These are phyloP conservation scores for Alnus glutinosa DNA, from an alignment of 306 rosid species.

Conservation along the genomic window DNA sequence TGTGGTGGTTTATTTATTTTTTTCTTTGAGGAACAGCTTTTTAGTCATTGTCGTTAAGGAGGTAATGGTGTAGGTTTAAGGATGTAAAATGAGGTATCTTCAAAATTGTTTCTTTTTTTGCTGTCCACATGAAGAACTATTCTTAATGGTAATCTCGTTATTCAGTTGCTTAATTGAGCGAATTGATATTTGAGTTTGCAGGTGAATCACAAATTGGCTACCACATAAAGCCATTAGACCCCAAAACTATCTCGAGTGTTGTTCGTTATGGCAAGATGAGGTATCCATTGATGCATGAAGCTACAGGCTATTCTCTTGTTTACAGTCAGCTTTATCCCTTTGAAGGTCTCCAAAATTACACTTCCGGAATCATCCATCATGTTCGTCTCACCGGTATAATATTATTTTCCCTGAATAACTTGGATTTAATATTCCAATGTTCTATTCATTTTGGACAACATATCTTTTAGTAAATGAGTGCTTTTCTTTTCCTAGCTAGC, in stretches of 20 bases:
- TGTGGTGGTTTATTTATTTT: neutral
- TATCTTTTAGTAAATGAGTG: neutral
- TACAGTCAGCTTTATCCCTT: constrained; percentile 80
- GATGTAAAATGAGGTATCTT: neutral
- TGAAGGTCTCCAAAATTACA: constrained; percentile 78
- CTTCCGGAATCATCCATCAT: constrained; percentile 90
- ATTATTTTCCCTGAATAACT: neutral
- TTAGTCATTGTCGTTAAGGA: neutral
- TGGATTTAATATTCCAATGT: neutral
- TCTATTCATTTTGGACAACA: constrained; percentile 12
- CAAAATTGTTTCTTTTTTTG: neutral
- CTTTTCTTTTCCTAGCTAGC: neutral
- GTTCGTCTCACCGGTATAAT: constrained; percentile 68
- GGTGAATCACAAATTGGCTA: constrained; percentile 82
- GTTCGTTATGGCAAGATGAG: constrained; percentile 55
- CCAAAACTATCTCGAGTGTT: constrained; percentile 54
- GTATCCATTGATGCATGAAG: constrained; percentile 43
- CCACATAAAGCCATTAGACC: constrained; percentile 65
- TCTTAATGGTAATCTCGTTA: constrained; percentile 6
- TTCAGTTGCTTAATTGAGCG: neutral
- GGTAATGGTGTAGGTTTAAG: neutral
- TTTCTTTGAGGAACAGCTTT: neutral
- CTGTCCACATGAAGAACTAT: neutral
- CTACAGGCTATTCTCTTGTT: constrained; percentile 66
- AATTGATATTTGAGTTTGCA: constrained; percentile 25